These are phyloP conservation scores for Vigna angularis DNA, from an alignment of 306 rosid genomes.

Conservation along the genomic window DNA sequence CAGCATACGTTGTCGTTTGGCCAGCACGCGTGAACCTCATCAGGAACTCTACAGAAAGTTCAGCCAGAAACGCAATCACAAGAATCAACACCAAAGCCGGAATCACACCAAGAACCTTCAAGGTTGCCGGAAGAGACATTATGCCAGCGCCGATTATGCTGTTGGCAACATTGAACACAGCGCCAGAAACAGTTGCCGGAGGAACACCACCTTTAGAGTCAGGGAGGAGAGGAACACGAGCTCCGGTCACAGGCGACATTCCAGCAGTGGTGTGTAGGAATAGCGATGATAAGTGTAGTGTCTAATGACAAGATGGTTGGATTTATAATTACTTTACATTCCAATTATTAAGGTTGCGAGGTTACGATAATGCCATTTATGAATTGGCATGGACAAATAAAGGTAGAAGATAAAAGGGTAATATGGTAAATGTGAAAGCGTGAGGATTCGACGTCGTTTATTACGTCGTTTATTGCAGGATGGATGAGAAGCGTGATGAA, in stretches of 20 bases:
- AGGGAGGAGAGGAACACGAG: constrained; percentile 57
- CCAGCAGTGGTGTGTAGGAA: neutral
- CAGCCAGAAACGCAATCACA: constrained; percentile 62
- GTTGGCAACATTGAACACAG: constrained; percentile 87
- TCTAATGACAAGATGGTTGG: neutral
- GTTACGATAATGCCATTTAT: constrained; percentile 45
- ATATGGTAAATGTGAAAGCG: neutral
- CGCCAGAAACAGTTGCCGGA: constrained; percentile 67
- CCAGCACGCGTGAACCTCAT: constrained; percentile 85
- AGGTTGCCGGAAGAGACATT: constrained; percentile 90
- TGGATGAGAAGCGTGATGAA: neutral
- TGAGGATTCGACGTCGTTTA: neutral
- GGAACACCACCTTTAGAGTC: neutral
- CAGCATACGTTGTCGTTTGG: constrained; percentile 72
- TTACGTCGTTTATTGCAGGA: neutral
- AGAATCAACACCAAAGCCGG: constrained; percentile 72
- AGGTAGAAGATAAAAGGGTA: neutral
- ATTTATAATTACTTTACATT: neutral
- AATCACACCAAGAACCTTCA: constrained; percentile 82
- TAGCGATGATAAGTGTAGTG: neutral
- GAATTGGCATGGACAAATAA: neutral
- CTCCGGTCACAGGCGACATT: constrained; percentile 67
- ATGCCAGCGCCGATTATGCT: constrained; percentile 96
- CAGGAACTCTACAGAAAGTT: constrained; percentile 75
- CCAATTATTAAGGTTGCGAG: neutral